Base-by-base conservation (phyloP, 352 stramenopile genomes). In the Pythium pyrilobum region DNA sequence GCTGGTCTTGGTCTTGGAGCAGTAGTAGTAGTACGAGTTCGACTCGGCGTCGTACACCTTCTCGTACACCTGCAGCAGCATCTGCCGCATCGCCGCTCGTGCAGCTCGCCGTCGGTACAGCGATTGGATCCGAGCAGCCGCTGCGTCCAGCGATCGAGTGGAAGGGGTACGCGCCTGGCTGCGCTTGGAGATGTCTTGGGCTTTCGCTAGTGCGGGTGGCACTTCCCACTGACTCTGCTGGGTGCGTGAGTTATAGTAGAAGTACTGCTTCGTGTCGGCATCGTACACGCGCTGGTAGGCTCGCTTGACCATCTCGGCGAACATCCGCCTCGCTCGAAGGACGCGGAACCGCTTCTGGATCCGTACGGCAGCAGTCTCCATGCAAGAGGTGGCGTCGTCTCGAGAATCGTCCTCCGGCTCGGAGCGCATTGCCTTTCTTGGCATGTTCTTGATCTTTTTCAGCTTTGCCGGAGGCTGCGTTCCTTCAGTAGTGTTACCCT, bases 181-280 rank as follows among this genome's bases (percentile, higher is more conserved):
- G n/a, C n/a, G n/a, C n/a, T n/a, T n/a, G n/a, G 49, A 20, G 7
- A 29, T 48, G 7, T 37, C 15, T n/a, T 59, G 33, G 33, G 33
- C 58, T 5, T 44, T 21, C 0, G 46, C 29, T 13, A 69, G 41
- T 11, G 44, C n/a, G 4, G 39, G n/a, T 15, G 72, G 72, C 8
- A 60, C 18, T 37, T 71, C 47, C 69, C 69, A 77, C 24, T 74
- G 66, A 47, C 69, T 79, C 23, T 55, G 29, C 9, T 33, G 44
- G 1, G 69, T 75, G 15, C 59, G 55, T 21, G 46, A 27, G 59
- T 79, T 79, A 64, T 73, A 82, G 67, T 77, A 82, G 36, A 75
- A 79, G 36, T 71, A 77, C 11, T 59, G 52, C 39, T 73, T 69
- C 42, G 48, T 67, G 6, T 53, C 58, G 18, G 64, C 47, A 28